Base-by-base conservation (phyloP, 441 rosid species). In the Croton setiger region DNA sequence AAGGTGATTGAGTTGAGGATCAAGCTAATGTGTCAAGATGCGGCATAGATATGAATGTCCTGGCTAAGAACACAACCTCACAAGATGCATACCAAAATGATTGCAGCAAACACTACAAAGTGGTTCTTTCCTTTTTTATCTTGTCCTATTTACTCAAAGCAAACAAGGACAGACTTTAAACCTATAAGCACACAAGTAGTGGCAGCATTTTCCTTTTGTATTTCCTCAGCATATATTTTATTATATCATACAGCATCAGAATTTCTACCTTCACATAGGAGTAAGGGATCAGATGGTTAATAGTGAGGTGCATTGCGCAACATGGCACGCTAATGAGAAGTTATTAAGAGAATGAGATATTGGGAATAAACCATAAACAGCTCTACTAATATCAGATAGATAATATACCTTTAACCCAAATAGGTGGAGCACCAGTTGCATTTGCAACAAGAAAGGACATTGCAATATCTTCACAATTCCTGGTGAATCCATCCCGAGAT, bases 401-500 rank as follows among this genome's bases (percentile, higher is more conserved):
- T n/a, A n/a, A n/a, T 56, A 70, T 83, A 91, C 98, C 98, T 84
- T 93, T 86, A 45, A 89, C 96, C 97, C 98, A 94, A 49, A 94
- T 85, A 35, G 98, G 92, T 49, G 98, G 97, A 67, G 91, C 84
- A 74, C 79, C 87, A 18, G 96, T 87, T 48, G 80, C 89, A 80
- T 91, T 94, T 43, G 97, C 98, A 9, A 94, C 81, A 13, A 94
- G 97, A 84, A 94, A 94, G 21, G 98, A 89, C 97, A 94, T 94
- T 18, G 96, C 98, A 61, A 91, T 91, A 82, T 94, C 97, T 90
- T 94, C 97, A 75, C 98, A 91, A 72, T 94, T 94, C 89, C 97
- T 94, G 85, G 60, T 12, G 41, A 64, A 72, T 62, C n/a, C 71
- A 76, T 56, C 17, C 44, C 72, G 76, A 60, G 67, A 49, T 64